phyloP scores from a whole-genome alignment of 2,329 filamentous ascomycete genomes.

The Calonectria leucothoes region DNA sequence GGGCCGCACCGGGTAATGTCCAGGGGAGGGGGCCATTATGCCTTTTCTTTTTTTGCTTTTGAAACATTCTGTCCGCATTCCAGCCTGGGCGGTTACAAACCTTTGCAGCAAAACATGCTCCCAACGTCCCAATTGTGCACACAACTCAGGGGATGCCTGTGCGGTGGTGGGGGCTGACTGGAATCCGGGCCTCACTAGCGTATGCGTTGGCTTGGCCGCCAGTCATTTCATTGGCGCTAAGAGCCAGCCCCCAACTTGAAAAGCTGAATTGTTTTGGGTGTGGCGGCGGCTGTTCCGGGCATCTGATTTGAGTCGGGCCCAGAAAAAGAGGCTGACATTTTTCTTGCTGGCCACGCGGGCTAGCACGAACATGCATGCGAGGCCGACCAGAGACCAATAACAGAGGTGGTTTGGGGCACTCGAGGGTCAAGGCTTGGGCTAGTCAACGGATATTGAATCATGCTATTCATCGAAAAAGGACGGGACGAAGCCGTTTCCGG shows the following conservation, averaged over 20 bases:
- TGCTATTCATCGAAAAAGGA: not conserved
- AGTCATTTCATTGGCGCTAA: not conserved
- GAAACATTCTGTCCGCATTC: constrained; percentile 1
- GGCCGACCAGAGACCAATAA: not conserved
- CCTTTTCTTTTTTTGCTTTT: not conserved
- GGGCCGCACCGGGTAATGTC: not conserved
- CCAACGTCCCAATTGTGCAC: not conserved
- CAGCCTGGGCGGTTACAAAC: not conserved
- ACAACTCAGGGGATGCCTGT: not conserved
- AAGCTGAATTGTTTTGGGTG: not conserved
- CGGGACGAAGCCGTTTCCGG: not conserved
- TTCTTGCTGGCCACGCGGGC: not conserved
- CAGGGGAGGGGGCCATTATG: not conserved
- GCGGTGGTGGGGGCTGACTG: not conserved
- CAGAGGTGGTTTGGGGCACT: not conserved
- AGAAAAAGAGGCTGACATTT: not conserved
- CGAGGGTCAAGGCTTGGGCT: not conserved
- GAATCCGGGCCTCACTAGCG: not conserved
- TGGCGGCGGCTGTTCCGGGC: not conserved
- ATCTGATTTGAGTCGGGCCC: not conserved
- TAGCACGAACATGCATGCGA: not conserved
- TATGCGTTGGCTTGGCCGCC: not conserved
- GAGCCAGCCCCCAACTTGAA: not conserved
- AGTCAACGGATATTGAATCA: not conserved
- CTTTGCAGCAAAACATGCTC: not conserved